Percentiles rank a stretch among this genome's conserved stretches.
These are phyloP conservation scores for Aquilaria yunnanensis DNA, from an alignment of 345 rosid species.

Conservation along the genomic window DNA sequence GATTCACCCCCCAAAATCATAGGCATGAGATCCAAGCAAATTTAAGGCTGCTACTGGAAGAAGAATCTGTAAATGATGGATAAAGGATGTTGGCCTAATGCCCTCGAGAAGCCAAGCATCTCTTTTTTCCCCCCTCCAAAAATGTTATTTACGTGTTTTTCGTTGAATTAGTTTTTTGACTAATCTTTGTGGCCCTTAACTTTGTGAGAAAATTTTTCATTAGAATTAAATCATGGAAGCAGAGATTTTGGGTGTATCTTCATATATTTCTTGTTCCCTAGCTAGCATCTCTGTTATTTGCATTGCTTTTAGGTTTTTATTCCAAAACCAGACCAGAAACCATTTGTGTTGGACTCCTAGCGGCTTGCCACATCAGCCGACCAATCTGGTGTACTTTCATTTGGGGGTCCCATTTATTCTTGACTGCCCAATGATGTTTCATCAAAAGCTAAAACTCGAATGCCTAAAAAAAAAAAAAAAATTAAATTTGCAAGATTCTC, in stretches of 20 bases:
- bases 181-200: no score
- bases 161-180: no score
- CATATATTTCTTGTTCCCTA: slow-evolving; percentile 15
- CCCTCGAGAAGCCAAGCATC: slow-evolving; percentile 80
- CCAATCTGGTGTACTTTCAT: slow-evolving; percentile 26
- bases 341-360: slow-evolving; percentile 20
- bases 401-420: slow-evolving; percentile 14
- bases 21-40: slow-evolving; percentile 49
- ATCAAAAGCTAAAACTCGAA: background rate
- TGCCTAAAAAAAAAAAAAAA: background rate
- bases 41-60: slow-evolving; percentile 61
- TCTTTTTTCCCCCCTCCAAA: slow-evolving; percentile 33
- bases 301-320: slow-evolving; percentile 40
- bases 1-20: slow-evolving; percentile 50
- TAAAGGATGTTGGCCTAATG: slow-evolving; percentile 42
- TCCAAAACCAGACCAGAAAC: slow-evolving; percentile 16
- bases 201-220: no score
- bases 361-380: slow-evolving; percentile 34
- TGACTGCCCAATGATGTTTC: background rate
- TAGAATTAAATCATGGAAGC: no score
- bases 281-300: slow-evolving; percentile 31
- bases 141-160: no score
- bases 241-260: no score
- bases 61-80: slow-evolving; percentile 73
- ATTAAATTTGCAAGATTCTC: no score